Conservation (phyloP, 352 stramenopile species). For the Pythium vanterpoolii region DNA sequence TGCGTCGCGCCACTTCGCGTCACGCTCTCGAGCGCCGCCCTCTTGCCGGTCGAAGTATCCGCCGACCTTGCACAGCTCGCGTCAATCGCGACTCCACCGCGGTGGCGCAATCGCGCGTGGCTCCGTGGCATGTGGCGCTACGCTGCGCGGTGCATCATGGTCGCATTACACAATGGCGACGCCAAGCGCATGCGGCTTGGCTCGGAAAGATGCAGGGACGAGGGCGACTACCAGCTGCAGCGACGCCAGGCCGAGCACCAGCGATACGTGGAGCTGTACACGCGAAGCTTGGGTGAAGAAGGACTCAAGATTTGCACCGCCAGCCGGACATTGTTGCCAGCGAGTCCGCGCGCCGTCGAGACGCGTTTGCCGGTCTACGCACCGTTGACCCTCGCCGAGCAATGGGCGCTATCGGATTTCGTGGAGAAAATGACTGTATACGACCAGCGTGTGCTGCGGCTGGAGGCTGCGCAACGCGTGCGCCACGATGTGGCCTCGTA, state of each 20-base stretch:
- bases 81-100: slow-evolving; percentile 30
- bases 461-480: slow-evolving; percentile 35
- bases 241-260: slow-evolving; percentile 9
- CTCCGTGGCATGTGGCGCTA: slow-evolving; percentile 72
- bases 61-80: slow-evolving; percentile 8
- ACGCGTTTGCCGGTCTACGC: slow-evolving; percentile 23
- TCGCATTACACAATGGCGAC: slow-evolving; percentile 26
- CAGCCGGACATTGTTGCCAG: slow-evolving; percentile 30
- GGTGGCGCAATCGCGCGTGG: slow-evolving; percentile 32
- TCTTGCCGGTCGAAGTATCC: slow-evolving; percentile 35
- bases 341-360: slow-evolving; percentile 21
- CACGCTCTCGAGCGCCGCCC: slow-evolving; percentile 19
- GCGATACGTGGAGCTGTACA: slow-evolving; percentile 62
- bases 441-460: slow-evolving; percentile 49
- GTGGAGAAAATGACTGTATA: slow-evolving; percentile 41
- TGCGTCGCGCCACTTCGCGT: slow-evolving; percentile 33
- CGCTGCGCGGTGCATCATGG: slow-evolving; percentile 44
- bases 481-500: slow-evolving; percentile 34
- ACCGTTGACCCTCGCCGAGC: slow-evolving; percentile 41
- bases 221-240: background rate
- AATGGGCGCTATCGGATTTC: slow-evolving; percentile 68
- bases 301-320: slow-evolving; percentile 40
- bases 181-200: slow-evolving; percentile 9
- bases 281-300: slow-evolving; percentile 39
- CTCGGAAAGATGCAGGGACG: background rate